phyloP scores from a whole-genome alignment of 192 early-diverging fungal genomes.

The Linnemannia zychae region DNA sequence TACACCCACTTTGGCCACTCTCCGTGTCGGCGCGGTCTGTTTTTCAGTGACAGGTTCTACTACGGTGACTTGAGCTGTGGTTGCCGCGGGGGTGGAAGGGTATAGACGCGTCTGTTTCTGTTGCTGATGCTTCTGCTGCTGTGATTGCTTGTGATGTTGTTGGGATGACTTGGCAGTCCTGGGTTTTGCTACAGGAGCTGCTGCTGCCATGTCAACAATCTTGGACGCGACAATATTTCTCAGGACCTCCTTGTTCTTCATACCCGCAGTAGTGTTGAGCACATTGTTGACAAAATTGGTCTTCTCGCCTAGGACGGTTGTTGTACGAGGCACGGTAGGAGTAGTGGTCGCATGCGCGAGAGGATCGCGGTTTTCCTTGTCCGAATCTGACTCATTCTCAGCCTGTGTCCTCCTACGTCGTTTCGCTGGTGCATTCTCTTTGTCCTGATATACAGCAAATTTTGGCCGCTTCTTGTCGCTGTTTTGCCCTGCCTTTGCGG shows the following conservation, averaged over 20 bases:
- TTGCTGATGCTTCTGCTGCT: background rate
- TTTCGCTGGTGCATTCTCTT: slow-evolving; percentile 19
- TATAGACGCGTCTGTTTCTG: background rate
- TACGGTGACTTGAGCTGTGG: background rate
- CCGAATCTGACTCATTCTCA: slow-evolving; percentile 10
- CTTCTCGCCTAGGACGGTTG: slow-evolving; percentile 19
- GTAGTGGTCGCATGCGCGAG: background rate
- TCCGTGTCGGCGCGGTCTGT: too few relatives aligned
- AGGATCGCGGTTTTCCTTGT: slow-evolving; percentile 35
- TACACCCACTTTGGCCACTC: background rate
- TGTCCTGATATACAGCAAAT: slow-evolving; percentile 18
- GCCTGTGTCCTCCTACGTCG: background rate
- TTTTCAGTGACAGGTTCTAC: background rate
- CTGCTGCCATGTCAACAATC: background rate
- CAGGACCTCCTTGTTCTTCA: slow-evolving; percentile 13
- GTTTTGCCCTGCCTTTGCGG: background rate
- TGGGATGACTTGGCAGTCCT: background rate
- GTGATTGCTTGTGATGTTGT: background rate
- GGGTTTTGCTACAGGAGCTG: background rate
- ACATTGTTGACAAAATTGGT: slow-evolving; percentile 19
- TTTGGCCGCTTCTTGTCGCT: slow-evolving; percentile 21
- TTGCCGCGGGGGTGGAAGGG: background rate
- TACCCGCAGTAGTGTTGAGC: background rate
- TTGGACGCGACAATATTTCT: background rate
- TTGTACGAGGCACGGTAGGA: background rate